Percentiles rank a stretch among this genome's conserved stretches.
Evolutionary conservation across 208 protist species (phyloP).

Genomic region (Entamoeba moshkovskii): DNA sequence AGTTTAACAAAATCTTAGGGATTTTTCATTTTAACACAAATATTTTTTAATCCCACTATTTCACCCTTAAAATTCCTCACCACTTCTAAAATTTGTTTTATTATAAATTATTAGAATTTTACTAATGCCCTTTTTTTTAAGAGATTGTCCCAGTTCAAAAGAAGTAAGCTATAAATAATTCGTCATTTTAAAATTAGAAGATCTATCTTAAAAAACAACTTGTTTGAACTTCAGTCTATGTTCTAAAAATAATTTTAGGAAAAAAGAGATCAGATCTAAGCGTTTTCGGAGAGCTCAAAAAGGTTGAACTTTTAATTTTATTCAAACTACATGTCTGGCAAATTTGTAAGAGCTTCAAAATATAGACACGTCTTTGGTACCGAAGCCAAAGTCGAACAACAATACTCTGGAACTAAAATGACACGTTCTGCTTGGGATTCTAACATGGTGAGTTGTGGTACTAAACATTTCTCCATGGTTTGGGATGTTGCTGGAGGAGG

Average conservation of each 20-base stretch:
- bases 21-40: too few species aligned
- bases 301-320: neutral
- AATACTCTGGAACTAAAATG: slow-evolving; percentile 41
- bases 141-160: too few species aligned
- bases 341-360: neutral
- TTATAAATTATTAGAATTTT: too few species aligned
- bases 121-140: too few species aligned
- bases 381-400: neutral
- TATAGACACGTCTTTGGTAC: neutral
- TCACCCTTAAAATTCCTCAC: too few species aligned
- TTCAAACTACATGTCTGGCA: neutral
- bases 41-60: too few species aligned
- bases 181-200: neutral
- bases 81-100: too few species aligned
- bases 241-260: neutral
- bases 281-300: neutral
- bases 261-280: neutral
- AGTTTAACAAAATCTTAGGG: too few species aligned
- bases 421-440: slow-evolving; percentile 46
- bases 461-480: slow-evolving; percentile 46
- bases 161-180: neutral
- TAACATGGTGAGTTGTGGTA: slow-evolving; percentile 48
- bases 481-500: slow-evolving; percentile 52
- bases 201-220: neutral
- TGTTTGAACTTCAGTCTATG: neutral